Percentiles rank a stretch among this genome's conserved stretches.
phyloP scores from a whole-genome alignment of 441 rosid species.

The Pelargonium cotyledonis region DNA sequence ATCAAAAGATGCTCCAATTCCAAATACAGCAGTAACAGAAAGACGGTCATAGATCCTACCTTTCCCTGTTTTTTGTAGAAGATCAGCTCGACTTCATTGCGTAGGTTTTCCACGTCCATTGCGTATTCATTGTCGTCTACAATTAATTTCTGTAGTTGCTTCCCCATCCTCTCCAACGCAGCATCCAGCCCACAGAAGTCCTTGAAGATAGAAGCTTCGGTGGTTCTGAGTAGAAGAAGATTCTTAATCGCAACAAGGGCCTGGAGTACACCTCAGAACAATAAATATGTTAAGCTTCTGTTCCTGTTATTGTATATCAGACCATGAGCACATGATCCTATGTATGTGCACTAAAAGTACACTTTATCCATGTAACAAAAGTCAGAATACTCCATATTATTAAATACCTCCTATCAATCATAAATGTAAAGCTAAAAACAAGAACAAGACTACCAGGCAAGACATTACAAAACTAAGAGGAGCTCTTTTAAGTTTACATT shows the following conservation, averaged over 20 bases:
- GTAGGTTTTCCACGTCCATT: constrained; percentile 55
- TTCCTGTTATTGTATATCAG: not conserved
- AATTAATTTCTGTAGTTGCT: constrained; percentile 51
- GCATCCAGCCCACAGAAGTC: constrained; percentile 62
- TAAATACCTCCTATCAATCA: no score
- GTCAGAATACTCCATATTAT: not conserved
- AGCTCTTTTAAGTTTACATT: no score
- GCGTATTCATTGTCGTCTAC: constrained; percentile 59
- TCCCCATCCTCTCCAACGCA: constrained; percentile 59
- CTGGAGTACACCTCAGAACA: constrained; percentile 30
- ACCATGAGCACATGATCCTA: not conserved
- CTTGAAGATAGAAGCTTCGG: constrained; percentile 50
- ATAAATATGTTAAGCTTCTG: not conserved
- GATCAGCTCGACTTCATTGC: constrained; percentile 56
- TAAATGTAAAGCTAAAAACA: no score
- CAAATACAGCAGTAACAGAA: no score
- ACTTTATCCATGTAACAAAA: not conserved
- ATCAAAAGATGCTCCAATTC: no score
- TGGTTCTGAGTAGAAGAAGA: constrained; percentile 54
- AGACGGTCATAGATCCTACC: constrained; percentile 25
- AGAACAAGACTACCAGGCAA: no score
- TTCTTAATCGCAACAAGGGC: constrained; percentile 65
- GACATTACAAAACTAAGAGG: no score
- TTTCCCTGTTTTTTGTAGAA: constrained; percentile 48
- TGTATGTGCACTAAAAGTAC: not conserved